Evolutionary conservation across 352 stramenopile genomes (phyloP).

Genomic region (Globisporangium cystogenes): DNA sequence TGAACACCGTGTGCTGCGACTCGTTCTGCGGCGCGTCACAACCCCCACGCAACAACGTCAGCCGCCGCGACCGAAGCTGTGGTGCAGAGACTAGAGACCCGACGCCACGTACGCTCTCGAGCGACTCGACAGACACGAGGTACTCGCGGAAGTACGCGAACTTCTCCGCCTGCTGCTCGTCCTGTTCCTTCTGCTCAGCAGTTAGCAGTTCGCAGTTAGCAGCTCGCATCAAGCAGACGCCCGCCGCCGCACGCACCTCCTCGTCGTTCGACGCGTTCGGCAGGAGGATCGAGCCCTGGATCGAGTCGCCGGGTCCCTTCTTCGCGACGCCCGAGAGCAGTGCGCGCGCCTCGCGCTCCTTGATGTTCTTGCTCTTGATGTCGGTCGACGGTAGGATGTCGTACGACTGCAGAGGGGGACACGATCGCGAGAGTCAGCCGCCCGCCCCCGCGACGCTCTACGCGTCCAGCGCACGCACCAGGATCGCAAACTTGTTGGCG

Average conservation of each 20-base stretch:
- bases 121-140: slow-evolving; percentile 57
- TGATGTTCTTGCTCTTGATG: slow-evolving; percentile 66
- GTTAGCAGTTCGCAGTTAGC: too few species aligned
- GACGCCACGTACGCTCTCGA: slow-evolving; percentile 66
- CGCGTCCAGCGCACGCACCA: slow-evolving; percentile 47
- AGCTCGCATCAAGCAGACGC: too few species aligned
- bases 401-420: slow-evolving; percentile 44
- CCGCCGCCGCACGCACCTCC: slow-evolving; percentile 35
- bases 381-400: slow-evolving; percentile 82
- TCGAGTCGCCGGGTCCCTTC: slow-evolving; percentile 53
- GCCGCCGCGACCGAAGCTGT: background rate
- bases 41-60: too few species aligned
- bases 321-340: slow-evolving; percentile 72
- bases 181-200: too few species aligned
- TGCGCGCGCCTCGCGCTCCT: slow-evolving; percentile 61
- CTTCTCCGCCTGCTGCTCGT: slow-evolving; percentile 51
- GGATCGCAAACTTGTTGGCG: slow-evolving; percentile 78
- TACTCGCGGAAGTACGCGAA: slow-evolving; percentile 84
- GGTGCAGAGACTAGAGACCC: too few species aligned
- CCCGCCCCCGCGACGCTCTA: too few species aligned
- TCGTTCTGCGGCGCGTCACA: slow-evolving; percentile 22
- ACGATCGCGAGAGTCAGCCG: background rate
- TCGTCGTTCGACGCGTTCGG: slow-evolving; percentile 49
- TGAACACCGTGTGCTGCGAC: slow-evolving; percentile 74
- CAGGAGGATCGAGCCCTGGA: slow-evolving; percentile 74